Evolutionary conservation across 2,329 filamentous ascomycete genomes (phyloP).

Genomic region (Penicillium sp.): DNA sequence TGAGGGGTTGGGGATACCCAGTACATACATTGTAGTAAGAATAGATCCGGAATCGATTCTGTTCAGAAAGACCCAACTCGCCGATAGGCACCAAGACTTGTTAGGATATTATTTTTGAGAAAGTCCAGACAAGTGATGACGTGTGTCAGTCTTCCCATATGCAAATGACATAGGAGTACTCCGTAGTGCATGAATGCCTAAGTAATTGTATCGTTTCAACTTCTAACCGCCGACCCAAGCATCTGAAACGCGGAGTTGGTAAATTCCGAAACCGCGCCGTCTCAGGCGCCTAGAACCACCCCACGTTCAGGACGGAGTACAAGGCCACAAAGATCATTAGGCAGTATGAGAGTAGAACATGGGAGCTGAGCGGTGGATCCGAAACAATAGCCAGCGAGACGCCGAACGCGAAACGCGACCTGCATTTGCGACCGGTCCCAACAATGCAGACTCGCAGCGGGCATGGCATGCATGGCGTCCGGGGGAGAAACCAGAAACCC

Average conservation of each 20-base stretch:
- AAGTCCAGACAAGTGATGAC: neutral
- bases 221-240: neutral
- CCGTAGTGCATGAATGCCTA: neutral
- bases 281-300: neutral
- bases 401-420: neutral
- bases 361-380: neutral
- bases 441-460: neutral
- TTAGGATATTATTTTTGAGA: neutral
- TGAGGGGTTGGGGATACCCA: constrained; percentile 1
- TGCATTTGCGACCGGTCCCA: too few relatives aligned
- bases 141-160: neutral
- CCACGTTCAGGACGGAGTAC: neutral
- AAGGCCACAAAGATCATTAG: neutral
- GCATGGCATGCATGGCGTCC: neutral
- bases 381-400: neutral
- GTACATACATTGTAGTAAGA: neutral
- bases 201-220: neutral
- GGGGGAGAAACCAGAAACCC: neutral
- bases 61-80: neutral
- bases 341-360: neutral
- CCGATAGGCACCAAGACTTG: neutral
- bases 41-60: neutral
- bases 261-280: neutral
- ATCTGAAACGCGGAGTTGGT: neutral
- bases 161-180: neutral